Evolutionary conservation across 176 grass and related monocot species (phyloP).

Genomic region (Oryza longistaminata): DNA sequence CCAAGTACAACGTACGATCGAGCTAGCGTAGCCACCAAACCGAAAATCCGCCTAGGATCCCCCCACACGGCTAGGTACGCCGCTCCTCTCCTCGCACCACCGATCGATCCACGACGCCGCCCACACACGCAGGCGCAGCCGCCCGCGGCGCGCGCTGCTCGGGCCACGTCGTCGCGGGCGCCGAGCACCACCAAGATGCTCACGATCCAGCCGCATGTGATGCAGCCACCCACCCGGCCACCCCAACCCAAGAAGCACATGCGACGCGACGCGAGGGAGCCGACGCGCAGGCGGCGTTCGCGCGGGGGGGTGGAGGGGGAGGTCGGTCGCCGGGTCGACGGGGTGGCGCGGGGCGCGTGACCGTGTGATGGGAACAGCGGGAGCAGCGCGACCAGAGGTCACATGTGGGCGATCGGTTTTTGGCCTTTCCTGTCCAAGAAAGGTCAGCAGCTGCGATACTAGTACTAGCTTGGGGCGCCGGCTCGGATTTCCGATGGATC

Average conservation of each 20-base stretch:
- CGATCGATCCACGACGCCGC: too few relatives aligned
- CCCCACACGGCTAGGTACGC: conserved; percentile 12
- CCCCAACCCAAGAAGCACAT: neutral
- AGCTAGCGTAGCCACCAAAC: neutral
- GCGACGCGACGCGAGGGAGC: too few relatives aligned
- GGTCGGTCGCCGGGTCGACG: conserved; percentile 1
- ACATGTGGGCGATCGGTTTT: conserved; percentile 33
- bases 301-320: neutral
- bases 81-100: neutral
- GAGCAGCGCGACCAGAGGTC: neutral
- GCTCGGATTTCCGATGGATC: conserved; percentile 21
- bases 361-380: neutral
- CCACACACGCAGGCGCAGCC: too few relatives aligned
- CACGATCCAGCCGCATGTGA: neutral
- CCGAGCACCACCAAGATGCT: neutral
- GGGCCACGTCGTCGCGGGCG: neutral
- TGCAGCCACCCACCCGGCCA: too few relatives aligned
- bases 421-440: conserved; percentile 22
- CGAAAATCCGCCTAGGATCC: conserved; percentile 21
- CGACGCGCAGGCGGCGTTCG: neutral
- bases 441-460: neutral
- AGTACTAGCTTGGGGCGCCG: too few relatives aligned
- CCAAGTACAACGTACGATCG: neutral
- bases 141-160: neutral
- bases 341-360: neutral